Conservation (phyloP, 495 filamentous ascomycete genomes). For the Aspergillus incahuasiensis region DNA sequence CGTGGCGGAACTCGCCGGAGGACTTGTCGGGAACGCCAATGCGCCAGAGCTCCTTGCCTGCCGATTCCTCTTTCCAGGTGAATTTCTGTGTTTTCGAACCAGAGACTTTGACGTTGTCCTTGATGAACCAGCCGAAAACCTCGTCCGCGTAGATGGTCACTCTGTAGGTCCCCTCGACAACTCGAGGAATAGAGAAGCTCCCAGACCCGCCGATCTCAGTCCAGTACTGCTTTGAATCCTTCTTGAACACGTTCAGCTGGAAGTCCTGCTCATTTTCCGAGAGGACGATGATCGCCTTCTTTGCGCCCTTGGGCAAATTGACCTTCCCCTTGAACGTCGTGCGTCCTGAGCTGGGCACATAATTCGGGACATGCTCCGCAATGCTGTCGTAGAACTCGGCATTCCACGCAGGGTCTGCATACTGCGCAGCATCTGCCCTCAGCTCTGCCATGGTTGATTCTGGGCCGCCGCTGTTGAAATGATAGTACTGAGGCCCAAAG, state of each 20-base stretch:
- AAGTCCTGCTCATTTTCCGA: slow-evolving; percentile 47
- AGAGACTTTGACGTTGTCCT: slow-evolving; percentile 38
- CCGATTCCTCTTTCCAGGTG: slow-evolving; percentile 44
- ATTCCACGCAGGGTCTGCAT: slow-evolving; percentile 47
- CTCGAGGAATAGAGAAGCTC: slow-evolving; percentile 39
- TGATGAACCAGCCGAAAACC: slow-evolving; percentile 49
- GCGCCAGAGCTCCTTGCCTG: slow-evolving; percentile 50
- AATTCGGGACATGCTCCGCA: slow-evolving; percentile 49
- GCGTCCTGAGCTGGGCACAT: slow-evolving; percentile 37
- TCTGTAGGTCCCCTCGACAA: slow-evolving; percentile 51
- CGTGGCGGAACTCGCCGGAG: slow-evolving; percentile 49
- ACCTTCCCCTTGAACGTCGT: slow-evolving; percentile 35
- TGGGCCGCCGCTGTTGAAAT: slow-evolving; percentile 49
- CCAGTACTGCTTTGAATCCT: slow-evolving; percentile 53
- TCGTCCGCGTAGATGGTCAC: slow-evolving; percentile 54
- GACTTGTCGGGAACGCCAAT: slow-evolving; percentile 52
- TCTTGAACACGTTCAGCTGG: slow-evolving; percentile 51
- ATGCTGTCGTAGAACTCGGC: slow-evolving; percentile 52
- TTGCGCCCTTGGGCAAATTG: slow-evolving; percentile 41
- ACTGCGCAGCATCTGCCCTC: slow-evolving; percentile 42
- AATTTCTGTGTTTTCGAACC: slow-evolving; percentile 26
- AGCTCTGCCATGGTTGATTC: slow-evolving; percentile 36
- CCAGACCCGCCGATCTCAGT: slow-evolving; percentile 42
- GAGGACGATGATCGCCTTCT: slow-evolving; percentile 46
- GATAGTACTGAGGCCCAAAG: slow-evolving; percentile 52